Percentiles rank a stretch among this genome's conserved stretches.
These are phyloP conservation scores for Leptographium radiaticola DNA, from an alignment of 2,329 filamentous ascomycete species.

Conservation along the genomic window DNA sequence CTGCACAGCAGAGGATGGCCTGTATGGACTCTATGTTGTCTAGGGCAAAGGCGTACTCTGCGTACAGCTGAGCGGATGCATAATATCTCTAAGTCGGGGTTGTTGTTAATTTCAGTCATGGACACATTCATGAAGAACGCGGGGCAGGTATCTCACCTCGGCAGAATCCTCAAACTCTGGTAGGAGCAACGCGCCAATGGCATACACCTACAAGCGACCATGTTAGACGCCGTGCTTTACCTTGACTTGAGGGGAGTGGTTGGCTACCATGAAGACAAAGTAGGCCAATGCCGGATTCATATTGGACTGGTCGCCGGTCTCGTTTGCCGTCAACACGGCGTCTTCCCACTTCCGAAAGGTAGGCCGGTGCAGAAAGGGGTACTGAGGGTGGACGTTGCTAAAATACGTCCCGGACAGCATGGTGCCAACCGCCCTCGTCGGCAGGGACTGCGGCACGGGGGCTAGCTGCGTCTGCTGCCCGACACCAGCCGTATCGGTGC, in stretches of 20 bases:
- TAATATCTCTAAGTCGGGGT: too few relatives aligned
- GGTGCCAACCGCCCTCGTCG: constrained; percentile 6
- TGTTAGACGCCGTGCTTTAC: background rate
- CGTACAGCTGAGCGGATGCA: background rate
- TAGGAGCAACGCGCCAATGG: background rate
- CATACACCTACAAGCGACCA: background rate
- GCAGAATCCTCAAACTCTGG: background rate
- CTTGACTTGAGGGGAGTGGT: too few relatives aligned
- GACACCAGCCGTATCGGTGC: background rate
- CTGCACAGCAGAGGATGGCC: constrained; percentile 18
- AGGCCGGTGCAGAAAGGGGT: constrained; percentile 19
- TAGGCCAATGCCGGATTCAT: background rate
- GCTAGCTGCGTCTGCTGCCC: background rate
- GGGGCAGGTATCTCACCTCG: background rate
- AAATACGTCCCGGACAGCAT: constrained; percentile 18
- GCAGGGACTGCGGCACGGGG: constrained; percentile 4
- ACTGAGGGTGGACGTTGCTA: constrained; percentile 20
- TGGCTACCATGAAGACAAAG: background rate
- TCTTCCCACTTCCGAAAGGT: constrained; percentile 9
- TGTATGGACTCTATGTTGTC: constrained; percentile 18
- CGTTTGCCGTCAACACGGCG: background rate
- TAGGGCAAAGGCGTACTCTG: background rate
- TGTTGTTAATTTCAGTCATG: background rate
- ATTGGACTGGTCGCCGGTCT: background rate
- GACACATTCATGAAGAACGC: background rate